Evolutionary conservation across 2,329 filamentous ascomycete genomes (phyloP).

Genomic region (Monosporascus ibericus): DNA sequence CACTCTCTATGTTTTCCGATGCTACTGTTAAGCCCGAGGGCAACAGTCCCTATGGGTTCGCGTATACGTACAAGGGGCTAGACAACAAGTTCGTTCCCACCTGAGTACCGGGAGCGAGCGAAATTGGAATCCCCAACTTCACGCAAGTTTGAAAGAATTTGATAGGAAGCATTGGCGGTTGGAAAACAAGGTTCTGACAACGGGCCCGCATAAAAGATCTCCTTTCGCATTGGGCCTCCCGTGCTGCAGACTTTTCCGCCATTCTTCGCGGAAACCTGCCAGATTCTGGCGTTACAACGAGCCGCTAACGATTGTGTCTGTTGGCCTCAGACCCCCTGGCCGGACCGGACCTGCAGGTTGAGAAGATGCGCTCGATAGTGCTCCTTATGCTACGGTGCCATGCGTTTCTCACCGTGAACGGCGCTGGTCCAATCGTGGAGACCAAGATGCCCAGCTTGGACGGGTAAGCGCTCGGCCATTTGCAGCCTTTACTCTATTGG

Average conservation of each 20-base stretch:
- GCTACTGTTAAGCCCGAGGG: too few relatives aligned
- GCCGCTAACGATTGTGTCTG: not conserved
- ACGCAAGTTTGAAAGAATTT: too few relatives aligned
- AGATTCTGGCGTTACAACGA: not conserved
- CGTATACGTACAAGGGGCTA: too few relatives aligned
- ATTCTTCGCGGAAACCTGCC: not conserved
- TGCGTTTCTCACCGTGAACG: conserved; percentile 5
- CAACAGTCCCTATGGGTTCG: too few relatives aligned
- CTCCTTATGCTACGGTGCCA: not conserved
- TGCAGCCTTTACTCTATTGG: conserved; percentile 19
- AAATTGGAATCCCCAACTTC: too few relatives aligned
- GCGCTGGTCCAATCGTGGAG: conserved; percentile 13
- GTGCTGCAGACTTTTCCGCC: not conserved
- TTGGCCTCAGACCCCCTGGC: not conserved
- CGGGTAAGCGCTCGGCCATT: conserved; percentile 25
- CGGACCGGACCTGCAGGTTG: not conserved
- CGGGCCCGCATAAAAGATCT: too few relatives aligned
- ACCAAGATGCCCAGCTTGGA: conserved; percentile 11
- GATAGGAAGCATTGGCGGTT: too few relatives aligned
- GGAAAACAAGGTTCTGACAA: too few relatives aligned
- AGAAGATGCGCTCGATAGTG: not conserved
- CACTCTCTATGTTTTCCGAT: not conserved
- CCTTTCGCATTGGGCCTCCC: too few relatives aligned
- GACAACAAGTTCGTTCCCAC: too few relatives aligned
- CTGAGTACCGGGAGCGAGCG: too few relatives aligned